phyloP scores from a whole-genome alignment of 768 basidiomycete genomes.

The Suillus ampliporus region DNA sequence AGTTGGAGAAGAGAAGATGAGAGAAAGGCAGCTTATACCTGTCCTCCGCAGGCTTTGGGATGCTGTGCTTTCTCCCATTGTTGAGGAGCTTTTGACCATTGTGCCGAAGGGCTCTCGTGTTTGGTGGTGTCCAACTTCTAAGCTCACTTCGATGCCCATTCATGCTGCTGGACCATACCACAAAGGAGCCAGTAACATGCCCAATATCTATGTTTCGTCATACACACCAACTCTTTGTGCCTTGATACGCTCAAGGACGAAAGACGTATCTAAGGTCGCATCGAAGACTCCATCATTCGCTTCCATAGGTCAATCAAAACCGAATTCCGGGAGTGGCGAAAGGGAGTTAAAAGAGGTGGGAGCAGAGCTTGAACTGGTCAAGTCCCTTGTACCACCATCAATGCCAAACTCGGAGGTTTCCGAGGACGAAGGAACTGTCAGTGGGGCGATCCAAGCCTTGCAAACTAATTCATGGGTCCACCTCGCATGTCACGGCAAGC shows the following conservation, averaged over 20 bases:
- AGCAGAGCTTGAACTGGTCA: slow-evolving; percentile 27
- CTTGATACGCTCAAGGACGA: slow-evolving; percentile 29
- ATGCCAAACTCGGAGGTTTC: slow-evolving; percentile 21
- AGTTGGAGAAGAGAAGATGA: slow-evolving; percentile 28
- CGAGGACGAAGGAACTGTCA: slow-evolving; percentile 19
- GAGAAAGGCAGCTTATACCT: slow-evolving; percentile 20
- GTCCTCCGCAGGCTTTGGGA: slow-evolving; percentile 33
- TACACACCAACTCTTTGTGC: slow-evolving; percentile 40
- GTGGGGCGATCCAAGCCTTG: slow-evolving; percentile 21
- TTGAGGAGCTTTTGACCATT: slow-evolving; percentile 18
- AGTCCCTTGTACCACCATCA: slow-evolving; percentile 19
- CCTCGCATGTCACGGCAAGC: slow-evolving; percentile 38
- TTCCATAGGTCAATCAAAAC: slow-evolving; percentile 27
- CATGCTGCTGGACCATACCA: slow-evolving; percentile 39
- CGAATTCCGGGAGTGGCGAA: slow-evolving; percentile 6
- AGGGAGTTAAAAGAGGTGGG: slow-evolving; percentile 21
- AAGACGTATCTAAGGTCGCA: neutral
- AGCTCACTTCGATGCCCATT: slow-evolving; percentile 35
- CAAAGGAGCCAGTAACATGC: slow-evolving; percentile 15
- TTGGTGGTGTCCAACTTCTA: slow-evolving; percentile 43
- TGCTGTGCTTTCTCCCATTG: slow-evolving; percentile 26
- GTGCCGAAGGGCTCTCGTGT: slow-evolving; percentile 31
- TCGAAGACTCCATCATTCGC: neutral
- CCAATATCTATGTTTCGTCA: slow-evolving; percentile 35
- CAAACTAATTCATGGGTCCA: slow-evolving; percentile 33